Base-by-base conservation (phyloP, 73 alveolate species). In the Paramecium tetraurelia region DNA sequence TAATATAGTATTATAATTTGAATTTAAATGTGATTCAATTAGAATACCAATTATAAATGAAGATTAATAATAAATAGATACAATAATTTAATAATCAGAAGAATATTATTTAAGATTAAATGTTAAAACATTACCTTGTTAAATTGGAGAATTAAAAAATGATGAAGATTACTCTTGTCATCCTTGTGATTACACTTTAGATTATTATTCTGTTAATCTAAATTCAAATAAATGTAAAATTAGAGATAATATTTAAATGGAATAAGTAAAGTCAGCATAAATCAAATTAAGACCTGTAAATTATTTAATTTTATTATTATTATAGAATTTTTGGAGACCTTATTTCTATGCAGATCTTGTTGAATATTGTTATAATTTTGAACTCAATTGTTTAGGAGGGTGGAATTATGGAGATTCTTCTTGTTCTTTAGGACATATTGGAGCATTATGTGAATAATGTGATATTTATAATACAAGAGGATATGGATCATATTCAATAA, bases 401-500 rank as follows among this genome's bases (percentile, higher is more conserved):
- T 86, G 76, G 84, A 14, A 86, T 33, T 38, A 53, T 18, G 86
- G 93, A 11, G 93, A 86, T 58, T 5, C 1, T 18, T 35, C 68
- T 2, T 86, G 93, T 57, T 22, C 68, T 53, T 68, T 18, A 35
- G 93, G 93, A 5, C 93, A 86, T 86, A 57, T 86, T 20, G 93
- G 93, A 20, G 93, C 93, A 6, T 31, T 86, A 24, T 86, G 93
- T 58, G 93, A 86, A 58, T 46, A 35, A 18, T 86, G 93, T 86
- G 93, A 86, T 35, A 18, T 86, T 3, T 50, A 31, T 29, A 71
- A 71, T 27, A 86, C 48, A 5, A 27, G 59, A 21, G 76, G 93
- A 21, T 57, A 71, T 6, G 93, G 83, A 21, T 14, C 53, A 18
- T 86, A 35, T 58, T 50, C 93, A 2, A 44, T 57, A 1, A 50